A percentile compares a stretch with the other conserved stretches of the same genome.
phyloP scores from a whole-genome alignment of 805 yeast species.

The Cephaloascus fragrans region DNA sequence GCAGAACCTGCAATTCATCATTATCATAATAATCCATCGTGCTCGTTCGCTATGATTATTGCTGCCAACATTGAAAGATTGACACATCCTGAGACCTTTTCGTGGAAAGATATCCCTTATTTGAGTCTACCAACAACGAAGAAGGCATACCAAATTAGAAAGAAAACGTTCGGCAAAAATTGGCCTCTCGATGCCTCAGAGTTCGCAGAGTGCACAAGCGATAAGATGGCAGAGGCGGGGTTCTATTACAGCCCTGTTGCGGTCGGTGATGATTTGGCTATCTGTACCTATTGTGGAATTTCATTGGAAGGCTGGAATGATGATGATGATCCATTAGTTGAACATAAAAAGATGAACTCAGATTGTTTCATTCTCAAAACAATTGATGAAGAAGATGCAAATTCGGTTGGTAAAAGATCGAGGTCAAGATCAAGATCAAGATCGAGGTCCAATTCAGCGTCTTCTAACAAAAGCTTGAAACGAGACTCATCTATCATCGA shows the following conservation, averaged over 20 bases:
- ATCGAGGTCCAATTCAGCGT: neutral
- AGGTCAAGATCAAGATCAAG: neutral
- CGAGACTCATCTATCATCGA: neutral
- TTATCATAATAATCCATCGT: conserved; percentile 1
- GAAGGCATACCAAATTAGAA: conserved; percentile 10
- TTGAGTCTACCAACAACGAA: conserved; percentile 12
- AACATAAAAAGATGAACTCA: conserved; percentile 28
- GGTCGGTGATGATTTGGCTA: neutral
- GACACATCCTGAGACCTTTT: neutral
- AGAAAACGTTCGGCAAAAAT: conserved; percentile 10
- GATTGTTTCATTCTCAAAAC: neutral
- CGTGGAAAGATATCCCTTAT: neutral
- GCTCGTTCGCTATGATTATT: neutral
- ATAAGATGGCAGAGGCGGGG: conserved; percentile 33
- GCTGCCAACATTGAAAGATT: neutral
- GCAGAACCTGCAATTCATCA: conserved; percentile 11
- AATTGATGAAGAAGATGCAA: neutral
- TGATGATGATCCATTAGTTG: conserved; percentile 52
- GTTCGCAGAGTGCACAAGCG: conserved; percentile 7
- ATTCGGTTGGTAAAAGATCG: neutral
- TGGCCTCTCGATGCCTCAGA: conserved; percentile 8
- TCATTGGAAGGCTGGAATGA: conserved; percentile 43
- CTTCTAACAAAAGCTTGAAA: neutral
- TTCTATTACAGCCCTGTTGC: conserved; percentile 9
- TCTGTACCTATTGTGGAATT: conserved; percentile 17